These are phyloP conservation scores for Paspalum notatum DNA, from an alignment of 176 grass and related monocot genomes.

Conservation along the genomic window DNA sequence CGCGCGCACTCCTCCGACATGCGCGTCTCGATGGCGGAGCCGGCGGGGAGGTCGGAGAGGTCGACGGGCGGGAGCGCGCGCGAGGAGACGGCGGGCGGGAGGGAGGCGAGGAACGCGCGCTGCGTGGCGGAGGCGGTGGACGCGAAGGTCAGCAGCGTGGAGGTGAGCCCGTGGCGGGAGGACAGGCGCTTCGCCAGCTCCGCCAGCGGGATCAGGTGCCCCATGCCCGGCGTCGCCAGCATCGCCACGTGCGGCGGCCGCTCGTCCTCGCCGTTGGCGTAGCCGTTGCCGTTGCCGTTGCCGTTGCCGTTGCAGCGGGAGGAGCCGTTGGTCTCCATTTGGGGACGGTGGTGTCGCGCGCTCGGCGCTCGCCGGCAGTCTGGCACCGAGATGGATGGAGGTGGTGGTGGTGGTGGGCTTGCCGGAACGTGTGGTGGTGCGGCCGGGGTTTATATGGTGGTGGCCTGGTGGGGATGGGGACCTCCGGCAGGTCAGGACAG, in stretches of 20 bases:
- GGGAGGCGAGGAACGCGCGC: conserved; percentile 40
- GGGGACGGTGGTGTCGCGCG: background rate
- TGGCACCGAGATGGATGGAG: background rate
- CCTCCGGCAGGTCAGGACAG: background rate
- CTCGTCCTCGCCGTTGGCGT: background rate
- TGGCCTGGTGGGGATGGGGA: conserved; percentile 10
- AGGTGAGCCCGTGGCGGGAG: conserved; percentile 34
- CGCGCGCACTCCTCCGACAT: conserved; percentile 44
- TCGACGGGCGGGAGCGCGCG: conserved; percentile 47
- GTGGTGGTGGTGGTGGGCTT: background rate
- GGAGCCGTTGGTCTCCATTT: background rate
- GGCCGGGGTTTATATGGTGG: conserved; percentile 17
- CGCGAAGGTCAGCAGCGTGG: conserved; percentile 62
- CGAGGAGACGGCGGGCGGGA: conserved; percentile 30
- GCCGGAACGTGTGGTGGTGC: background rate
- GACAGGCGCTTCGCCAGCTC: conserved; percentile 62
- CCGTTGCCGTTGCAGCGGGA: background rate
- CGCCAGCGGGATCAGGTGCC: conserved; percentile 63
- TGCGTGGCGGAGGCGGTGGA: conserved; percentile 38
- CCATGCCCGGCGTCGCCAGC: conserved; percentile 57
- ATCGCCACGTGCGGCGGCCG: conserved; percentile 49
- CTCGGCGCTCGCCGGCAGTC: no score
- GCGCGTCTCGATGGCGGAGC: conserved; percentile 50
- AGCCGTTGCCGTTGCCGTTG: background rate
- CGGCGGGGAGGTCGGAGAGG: conserved; percentile 43